phyloP scores from a whole-genome alignment of 768 basidiomycete genomes.

The Tylopilus plumbeoviolaceoides region DNA sequence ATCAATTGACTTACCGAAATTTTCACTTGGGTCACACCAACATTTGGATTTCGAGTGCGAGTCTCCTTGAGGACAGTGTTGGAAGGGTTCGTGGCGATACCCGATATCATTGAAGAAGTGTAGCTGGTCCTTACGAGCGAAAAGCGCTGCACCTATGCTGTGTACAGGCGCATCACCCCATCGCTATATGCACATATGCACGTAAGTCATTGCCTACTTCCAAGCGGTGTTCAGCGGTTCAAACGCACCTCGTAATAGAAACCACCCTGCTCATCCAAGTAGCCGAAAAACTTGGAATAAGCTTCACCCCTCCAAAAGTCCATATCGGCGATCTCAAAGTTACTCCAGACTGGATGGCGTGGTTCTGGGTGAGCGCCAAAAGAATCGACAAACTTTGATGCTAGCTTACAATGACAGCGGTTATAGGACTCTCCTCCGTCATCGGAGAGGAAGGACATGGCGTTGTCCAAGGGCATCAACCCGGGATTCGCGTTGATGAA shows the following conservation, averaged over 20 bases:
- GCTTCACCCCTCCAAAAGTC: conserved; percentile 85
- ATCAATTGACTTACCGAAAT: conserved; percentile 50
- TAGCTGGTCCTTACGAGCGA: conserved; percentile 68
- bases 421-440: conserved; percentile 67
- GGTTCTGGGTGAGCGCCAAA: not conserved
- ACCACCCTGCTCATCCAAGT: conserved; percentile 77
- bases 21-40: conserved; percentile 66
- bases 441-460: conserved; percentile 72
- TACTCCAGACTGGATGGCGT: conserved; percentile 54
- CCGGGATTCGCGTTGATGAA: conserved; percentile 64
- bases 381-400: not conserved
- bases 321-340: conserved; percentile 86
- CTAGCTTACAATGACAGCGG: conserved; percentile 66
- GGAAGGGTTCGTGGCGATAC: conserved; percentile 76
- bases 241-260: conserved; percentile 82
- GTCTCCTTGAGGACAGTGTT: conserved; percentile 64
- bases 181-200: conserved; percentile 35
- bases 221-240: not conserved
- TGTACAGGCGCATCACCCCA: conserved; percentile 91
- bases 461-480: conserved; percentile 58
- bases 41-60: conserved; percentile 59
- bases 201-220: not conserved
- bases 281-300: conserved; percentile 80
- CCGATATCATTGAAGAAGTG: conserved; percentile 87
- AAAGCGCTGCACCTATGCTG: conserved; percentile 75